Evolutionary conservation across 768 basidiomycete species (phyloP).

Genomic region (Mycena floridula): DNA sequence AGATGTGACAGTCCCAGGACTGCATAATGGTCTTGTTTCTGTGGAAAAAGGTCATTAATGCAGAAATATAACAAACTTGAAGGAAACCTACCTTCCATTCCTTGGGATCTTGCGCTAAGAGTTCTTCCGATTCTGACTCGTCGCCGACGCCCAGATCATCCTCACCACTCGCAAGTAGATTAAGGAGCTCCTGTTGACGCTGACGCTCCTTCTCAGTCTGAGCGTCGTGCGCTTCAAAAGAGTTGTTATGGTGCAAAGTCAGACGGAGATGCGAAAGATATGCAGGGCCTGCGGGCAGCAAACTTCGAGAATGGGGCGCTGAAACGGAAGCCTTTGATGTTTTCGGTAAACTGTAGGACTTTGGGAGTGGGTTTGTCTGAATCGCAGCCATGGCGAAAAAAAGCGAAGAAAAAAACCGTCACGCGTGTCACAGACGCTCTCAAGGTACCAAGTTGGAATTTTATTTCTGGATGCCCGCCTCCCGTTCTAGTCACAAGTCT

Average conservation of each 20-base stretch:
- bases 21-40: constrained; percentile 99
- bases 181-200: constrained; percentile 46
- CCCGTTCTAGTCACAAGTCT: too few relatives aligned
- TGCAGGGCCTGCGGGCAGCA: constrained; percentile 85
- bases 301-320: constrained; percentile 10
- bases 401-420: neutral
- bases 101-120: constrained; percentile 83
- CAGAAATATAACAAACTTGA: neutral
- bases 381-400: constrained; percentile 19
- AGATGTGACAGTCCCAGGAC: constrained; percentile 92
- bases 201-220: constrained; percentile 48
- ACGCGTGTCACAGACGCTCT: too few relatives aligned
- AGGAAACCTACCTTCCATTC: constrained; percentile 80
- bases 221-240: constrained; percentile 81
- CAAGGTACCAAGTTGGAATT: too few relatives aligned
- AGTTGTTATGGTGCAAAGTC: constrained; percentile 63
- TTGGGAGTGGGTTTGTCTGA: constrained; percentile 30
- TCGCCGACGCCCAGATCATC: constrained; percentile 92
- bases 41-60: neutral
- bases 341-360: constrained; percentile 34
- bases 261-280: constrained; percentile 81
- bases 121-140: constrained; percentile 70
- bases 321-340: constrained; percentile 28
- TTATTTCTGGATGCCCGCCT: too few relatives aligned
- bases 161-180: constrained; percentile 35